Percentiles rank a stretch among this genome's conserved stretches.
phyloP scores from a whole-genome alignment of 306 rosid genomes.

The Cicer arietinum region DNA sequence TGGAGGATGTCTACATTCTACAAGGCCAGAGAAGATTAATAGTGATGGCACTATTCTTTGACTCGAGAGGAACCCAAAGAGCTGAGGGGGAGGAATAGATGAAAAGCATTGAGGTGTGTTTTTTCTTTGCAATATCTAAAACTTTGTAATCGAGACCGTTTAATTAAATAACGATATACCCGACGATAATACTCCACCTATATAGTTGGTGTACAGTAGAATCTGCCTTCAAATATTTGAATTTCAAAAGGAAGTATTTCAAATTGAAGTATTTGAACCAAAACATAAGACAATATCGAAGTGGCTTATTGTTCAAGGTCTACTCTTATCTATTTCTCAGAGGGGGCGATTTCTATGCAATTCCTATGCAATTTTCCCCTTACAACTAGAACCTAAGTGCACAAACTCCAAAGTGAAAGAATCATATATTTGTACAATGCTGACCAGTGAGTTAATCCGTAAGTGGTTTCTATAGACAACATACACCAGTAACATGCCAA shows the following conservation, averaged over 20 bases:
- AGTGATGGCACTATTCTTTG: too few species aligned
- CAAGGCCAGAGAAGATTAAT: too few species aligned
- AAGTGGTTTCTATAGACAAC: constrained; percentile 25
- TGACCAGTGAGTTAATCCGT: neutral
- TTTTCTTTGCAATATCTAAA: too few species aligned
- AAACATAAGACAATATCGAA: constrained; percentile 8
- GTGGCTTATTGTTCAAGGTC: neutral
- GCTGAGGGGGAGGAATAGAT: too few species aligned
- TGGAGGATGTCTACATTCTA: too few species aligned
- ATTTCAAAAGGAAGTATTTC: constrained; percentile 1
- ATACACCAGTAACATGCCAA: constrained; percentile 8
- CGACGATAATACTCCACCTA: neutral
- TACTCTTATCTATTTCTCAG: neutral
- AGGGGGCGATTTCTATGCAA: neutral
- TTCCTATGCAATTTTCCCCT: neutral
- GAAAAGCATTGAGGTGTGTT: too few species aligned
- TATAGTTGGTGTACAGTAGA: neutral
- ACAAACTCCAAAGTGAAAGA: neutral
- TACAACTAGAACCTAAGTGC: constrained; percentile 24
- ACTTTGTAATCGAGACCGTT: too few species aligned
- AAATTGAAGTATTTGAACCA: constrained; percentile 21
- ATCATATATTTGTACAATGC: constrained; percentile 18
- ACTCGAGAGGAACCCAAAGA: too few species aligned
- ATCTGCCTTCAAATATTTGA: neutral
- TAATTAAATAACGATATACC: neutral